Evolutionary conservation across 179 eudicot genomes (phyloP).

Genomic region (Camellia oleifera): DNA sequence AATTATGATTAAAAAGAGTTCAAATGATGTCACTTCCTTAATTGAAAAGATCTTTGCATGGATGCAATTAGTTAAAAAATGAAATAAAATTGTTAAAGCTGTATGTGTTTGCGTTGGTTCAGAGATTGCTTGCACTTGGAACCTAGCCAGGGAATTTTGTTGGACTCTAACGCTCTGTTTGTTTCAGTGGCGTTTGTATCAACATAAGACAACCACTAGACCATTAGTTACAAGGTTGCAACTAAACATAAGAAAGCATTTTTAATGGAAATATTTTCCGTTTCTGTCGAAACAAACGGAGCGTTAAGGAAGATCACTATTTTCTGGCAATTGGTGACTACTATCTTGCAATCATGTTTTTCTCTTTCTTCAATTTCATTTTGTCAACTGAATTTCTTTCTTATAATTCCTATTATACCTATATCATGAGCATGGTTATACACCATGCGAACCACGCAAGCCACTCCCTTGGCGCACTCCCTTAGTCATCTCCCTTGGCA

Average conservation of each 20-base stretch:
- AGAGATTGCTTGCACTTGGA: neutral
- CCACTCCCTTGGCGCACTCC: too few relatives aligned
- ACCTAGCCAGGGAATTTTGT: neutral
- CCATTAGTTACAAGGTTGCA: too few relatives aligned
- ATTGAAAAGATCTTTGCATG: neutral
- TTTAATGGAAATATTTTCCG: too few relatives aligned
- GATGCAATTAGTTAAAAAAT: too few relatives aligned
- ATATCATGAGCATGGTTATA: too few relatives aligned
- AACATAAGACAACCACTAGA: too few relatives aligned
- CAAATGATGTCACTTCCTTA: neutral
- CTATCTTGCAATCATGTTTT: neutral
- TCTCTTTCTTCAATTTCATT: neutral
- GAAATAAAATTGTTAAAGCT: neutral
- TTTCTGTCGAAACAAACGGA: too few relatives aligned
- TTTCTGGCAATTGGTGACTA: neutral
- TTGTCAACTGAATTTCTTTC: neutral
- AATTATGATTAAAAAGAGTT: neutral
- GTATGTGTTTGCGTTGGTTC: neutral
- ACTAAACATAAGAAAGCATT: too few relatives aligned
- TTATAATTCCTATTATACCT: neutral
- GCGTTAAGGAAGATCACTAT: neutral
- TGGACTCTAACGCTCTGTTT: neutral
- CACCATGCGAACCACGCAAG: too few relatives aligned
- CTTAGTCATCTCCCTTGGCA: too few relatives aligned
- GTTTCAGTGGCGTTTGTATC: too few relatives aligned